Conservation (phyloP, 768 basidiomycete genomes). For the Leucogyrophana mollusca region DNA sequence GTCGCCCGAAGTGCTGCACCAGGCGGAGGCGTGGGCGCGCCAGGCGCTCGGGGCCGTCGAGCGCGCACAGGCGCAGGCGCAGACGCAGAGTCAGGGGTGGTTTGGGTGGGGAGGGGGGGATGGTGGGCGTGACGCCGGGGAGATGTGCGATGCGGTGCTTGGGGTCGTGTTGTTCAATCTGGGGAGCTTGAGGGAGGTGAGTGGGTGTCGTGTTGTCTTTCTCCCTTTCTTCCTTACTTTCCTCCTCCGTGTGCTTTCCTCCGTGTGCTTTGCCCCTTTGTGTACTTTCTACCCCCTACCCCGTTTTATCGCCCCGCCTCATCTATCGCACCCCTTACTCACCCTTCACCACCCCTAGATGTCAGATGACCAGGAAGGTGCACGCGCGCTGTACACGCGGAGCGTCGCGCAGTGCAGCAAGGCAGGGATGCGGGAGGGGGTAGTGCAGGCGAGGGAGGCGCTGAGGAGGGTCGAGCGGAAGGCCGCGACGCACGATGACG, state of each 20-base stretch:
- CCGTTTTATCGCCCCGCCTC: too few species aligned
- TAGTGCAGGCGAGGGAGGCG: conserved; percentile 33
- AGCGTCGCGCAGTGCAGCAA: conserved; percentile 30
- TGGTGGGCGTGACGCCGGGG: conserved; percentile 25
- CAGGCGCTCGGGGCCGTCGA: conserved; percentile 42
- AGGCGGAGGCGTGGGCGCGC: conserved; percentile 62
- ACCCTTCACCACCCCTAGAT: conserved; percentile 22
- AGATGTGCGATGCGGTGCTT: conserved; percentile 53
- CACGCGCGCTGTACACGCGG: conserved; percentile 28
- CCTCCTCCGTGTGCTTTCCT: neutral
- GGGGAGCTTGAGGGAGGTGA: conserved; percentile 50
- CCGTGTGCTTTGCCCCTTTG: neutral
- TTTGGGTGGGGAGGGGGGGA: conserved; percentile 12
- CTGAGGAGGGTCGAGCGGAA: conserved; percentile 25
- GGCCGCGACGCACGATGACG: too few species aligned
- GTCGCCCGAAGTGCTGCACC: conserved; percentile 33
- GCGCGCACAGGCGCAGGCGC: conserved; percentile 15
- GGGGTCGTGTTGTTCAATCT: conserved; percentile 63
- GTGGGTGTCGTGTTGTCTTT: neutral
- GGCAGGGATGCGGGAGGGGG: conserved; percentile 32
- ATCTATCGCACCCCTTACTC: neutral
- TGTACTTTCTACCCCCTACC: too few species aligned
- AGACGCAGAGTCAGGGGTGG: conserved; percentile 8
- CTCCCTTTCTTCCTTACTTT: neutral
- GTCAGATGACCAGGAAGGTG: conserved; percentile 26